Evolutionary conservation across 2,329 filamentous ascomycete genomes (phyloP).

Genomic region (Ophiostoma novo-ulmi): DNA sequence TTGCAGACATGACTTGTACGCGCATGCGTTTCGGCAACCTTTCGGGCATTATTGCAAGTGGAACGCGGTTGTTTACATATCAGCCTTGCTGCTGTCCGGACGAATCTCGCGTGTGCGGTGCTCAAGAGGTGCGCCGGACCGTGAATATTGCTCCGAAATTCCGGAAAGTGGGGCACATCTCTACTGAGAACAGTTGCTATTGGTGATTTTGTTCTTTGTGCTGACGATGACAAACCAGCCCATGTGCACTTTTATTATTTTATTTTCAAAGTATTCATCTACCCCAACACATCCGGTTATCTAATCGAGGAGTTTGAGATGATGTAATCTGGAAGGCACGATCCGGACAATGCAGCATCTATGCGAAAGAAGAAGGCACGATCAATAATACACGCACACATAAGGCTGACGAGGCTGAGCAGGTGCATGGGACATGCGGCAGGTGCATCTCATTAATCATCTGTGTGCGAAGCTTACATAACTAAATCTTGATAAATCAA

Average conservation of each 20-base stretch:
- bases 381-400: too few relatives aligned
- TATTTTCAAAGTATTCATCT: neutral
- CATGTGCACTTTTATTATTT: neutral
- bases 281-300: neutral
- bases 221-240: neutral
- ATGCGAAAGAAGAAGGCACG: too few relatives aligned
- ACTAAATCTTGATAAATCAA: neutral
- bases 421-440: too few relatives aligned
- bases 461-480: neutral
- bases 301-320: neutral
- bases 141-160: slow-evolving; percentile 26
- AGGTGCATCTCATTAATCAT: neutral
- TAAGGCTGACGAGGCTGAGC: too few relatives aligned
- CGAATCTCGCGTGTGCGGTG: neutral
- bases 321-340: neutral
- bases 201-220: neutral
- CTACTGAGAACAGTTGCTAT: neutral
- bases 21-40: slow-evolving; percentile 1
- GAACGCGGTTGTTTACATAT: neutral
- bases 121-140: slow-evolving; percentile 16
- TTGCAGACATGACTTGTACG: neutral
- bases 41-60: neutral
- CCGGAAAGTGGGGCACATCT: slow-evolving; percentile 22
- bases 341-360: neutral
- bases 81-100: neutral